A percentile compares a stretch with the other conserved stretches of the same genome.
phyloP scores from a whole-genome alignment of 2,329 filamentous ascomycete species.

The Pestalotiopsis sp. region DNA sequence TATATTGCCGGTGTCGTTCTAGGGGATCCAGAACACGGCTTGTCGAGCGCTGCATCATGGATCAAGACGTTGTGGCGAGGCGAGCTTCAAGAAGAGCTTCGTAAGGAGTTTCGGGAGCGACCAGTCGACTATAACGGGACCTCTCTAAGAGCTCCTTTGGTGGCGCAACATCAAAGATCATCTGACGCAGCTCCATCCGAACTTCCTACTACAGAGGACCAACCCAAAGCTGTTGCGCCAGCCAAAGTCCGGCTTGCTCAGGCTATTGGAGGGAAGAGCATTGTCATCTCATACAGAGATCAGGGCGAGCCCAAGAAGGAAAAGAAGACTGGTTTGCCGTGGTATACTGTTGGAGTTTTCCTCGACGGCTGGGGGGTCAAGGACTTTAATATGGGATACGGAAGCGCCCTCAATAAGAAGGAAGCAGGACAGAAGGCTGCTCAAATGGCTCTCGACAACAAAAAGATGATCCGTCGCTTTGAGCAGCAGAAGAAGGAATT shows the following conservation, averaged over 20 bases:
- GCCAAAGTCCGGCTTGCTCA: constrained; percentile 53
- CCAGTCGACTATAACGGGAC: background rate
- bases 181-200: constrained; percentile 16
- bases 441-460: constrained; percentile 63
- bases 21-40: constrained; percentile 66
- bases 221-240: constrained; percentile 29
- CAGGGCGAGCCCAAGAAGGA: constrained; percentile 57
- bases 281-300: constrained; percentile 65
- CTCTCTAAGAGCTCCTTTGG: background rate
- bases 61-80: constrained; percentile 74
- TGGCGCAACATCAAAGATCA: constrained; percentile 11
- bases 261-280: constrained; percentile 57
- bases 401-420: constrained; percentile 67
- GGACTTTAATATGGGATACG: constrained; percentile 63
- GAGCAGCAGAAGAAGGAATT: constrained; percentile 50
- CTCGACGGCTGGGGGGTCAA: constrained; percentile 71
- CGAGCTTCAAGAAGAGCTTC: constrained; percentile 60
- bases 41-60: constrained; percentile 67
- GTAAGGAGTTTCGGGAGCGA: constrained; percentile 30
- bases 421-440: constrained; percentile 73
- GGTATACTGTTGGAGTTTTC: constrained; percentile 67
- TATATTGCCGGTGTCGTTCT: constrained; percentile 82
- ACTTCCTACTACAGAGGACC: background rate
- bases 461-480: constrained; percentile 60
- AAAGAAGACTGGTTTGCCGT: constrained; percentile 53